Base-by-base conservation (phyloP, 1,139 yeast genomes). In the Pichia sp. region DNA sequence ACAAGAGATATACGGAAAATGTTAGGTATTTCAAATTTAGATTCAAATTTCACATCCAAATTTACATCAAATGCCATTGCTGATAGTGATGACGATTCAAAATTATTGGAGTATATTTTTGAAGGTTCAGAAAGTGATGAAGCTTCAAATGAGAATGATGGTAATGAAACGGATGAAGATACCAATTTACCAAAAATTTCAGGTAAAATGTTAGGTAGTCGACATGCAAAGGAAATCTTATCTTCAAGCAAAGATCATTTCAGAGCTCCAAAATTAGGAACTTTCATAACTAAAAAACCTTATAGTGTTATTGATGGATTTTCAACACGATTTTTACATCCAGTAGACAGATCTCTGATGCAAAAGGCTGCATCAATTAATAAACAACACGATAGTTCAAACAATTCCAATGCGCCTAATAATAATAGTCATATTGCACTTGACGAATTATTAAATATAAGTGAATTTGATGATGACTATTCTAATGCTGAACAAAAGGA, bases 131-230 rank as follows among this genome's bases (percentile, higher is more conserved):
- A 55, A 29, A 49, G 56, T 7, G 56, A 53, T 42, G 42, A 44
- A 31, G 22, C 27, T 25, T 31, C 51, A 25, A 49, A 42, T 19
- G 46, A 45, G 14, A 44, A 48, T 13, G 60, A 59, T 46, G 95
- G 93, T 45, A 96, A 91, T 61, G 87, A 96, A 13, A 93, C 98
- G 0, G 99, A 93, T 68, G 96, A 88, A 56, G 98, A 93, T 65
- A 77, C 80, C 33, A 75, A 82, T 22, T 70, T 91, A 46, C 95
- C 95, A 3, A 82, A 82, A 19, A 79, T 83, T 6, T 77, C 85
- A 8, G 74, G 80, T 14, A 74, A 77, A 52, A 75, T 73, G 50
- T 70, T 82, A 38, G 95, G 90, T 1, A 81, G 89, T 10, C 83
- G 85, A 59, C 81, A 87, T 56, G 91, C 93, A 2, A 90, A 93